Conservation (phyloP, 1,284 basidiomycete species). For the Fistulinella cinereoalba region DNA sequence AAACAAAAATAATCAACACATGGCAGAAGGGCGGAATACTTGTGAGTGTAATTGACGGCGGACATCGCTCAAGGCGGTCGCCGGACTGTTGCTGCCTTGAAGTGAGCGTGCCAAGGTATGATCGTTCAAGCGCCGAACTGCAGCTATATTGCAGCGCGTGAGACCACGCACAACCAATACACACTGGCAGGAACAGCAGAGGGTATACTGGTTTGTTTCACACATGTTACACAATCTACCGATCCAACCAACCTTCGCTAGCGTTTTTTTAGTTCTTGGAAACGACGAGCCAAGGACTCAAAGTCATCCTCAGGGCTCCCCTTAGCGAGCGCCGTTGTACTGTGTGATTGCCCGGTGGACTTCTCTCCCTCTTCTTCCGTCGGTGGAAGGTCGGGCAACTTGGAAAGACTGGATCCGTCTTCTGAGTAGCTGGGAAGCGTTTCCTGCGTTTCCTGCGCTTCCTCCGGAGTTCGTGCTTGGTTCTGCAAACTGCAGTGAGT, state of each 20-base stretch:
- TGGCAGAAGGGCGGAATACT: background rate
- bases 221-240: background rate
- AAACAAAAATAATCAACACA: background rate
- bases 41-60: slow-evolving; percentile 17
- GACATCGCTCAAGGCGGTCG: slow-evolving; percentile 12
- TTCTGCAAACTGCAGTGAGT: slow-evolving; percentile 11
- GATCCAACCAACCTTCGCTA: slow-evolving; percentile 30
- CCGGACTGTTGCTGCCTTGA: background rate
- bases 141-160: slow-evolving; percentile 5
- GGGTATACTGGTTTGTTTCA: slow-evolving; percentile 9
- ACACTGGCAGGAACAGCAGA: background rate
- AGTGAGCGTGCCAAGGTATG: background rate
- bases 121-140: slow-evolving; percentile 8
- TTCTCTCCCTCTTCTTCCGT: slow-evolving; percentile 40
- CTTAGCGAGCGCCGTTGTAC: slow-evolving; percentile 3
- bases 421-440: slow-evolving; percentile 32
- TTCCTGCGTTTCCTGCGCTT: slow-evolving; percentile 16
- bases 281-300: slow-evolving; percentile 65
- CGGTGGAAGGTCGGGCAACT: slow-evolving; percentile 48
- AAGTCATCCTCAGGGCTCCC: slow-evolving; percentile 61
- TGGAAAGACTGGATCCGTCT: slow-evolving; percentile 34
- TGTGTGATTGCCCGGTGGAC: slow-evolving; percentile 10
- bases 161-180: slow-evolving; percentile 9
- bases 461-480: slow-evolving; percentile 6
- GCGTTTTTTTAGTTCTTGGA: slow-evolving; percentile 77